Evolutionary conservation across 1,139 yeast species (phyloP), one percentile per base, ranked within the genome.

Genomic region (Protomyces gravidus): DNA sequence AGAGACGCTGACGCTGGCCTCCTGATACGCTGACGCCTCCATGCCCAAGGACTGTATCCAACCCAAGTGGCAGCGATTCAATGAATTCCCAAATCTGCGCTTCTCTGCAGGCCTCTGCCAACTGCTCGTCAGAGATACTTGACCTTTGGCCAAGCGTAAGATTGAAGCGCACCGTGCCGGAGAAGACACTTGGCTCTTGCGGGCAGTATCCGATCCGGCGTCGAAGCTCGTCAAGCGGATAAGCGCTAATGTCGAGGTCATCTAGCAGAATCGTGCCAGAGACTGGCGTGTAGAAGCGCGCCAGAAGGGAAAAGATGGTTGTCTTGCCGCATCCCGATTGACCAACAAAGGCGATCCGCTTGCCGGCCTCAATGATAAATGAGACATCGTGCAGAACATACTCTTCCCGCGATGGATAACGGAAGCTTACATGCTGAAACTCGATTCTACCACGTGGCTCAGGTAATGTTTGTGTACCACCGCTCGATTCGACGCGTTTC

Each of bases 321-420:
- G 96, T 87, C 71, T 90, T 90, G 30, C 97, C 97, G 63, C 94
- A 83, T n/a, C 97, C 97, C 1, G 96, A 86, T 2, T 96, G 97
- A 0, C 97, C 97, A 4, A 90, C 97, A 65, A 90, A 81, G 71
- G 97, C 89, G 7, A 89, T 88, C 67, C 88, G 88, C 55, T 90
- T 85, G 1, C 96, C 96, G 19, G 87, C 79, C 39, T 81, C 81
- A 61, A 90, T 85, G 21, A 77, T 79, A 67, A 89, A 79, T 60
- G 82, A 78, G 55, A 89, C 69, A 32, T 81, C 47, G 9, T 45
- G 27, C n/a, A 45, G 28, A 19, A 45, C 21, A 26, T 45, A 45
- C 15, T 15, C 47, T 13, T 26, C 9, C 15, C 47, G 25, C 6
- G 47, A 45, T 3, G 47, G 30, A 45, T 45, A 45, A 13, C 30